Evolutionary conservation across 1,284 basidiomycete genomes (phyloP).

Genomic region (Ganoderma sinense): DNA sequence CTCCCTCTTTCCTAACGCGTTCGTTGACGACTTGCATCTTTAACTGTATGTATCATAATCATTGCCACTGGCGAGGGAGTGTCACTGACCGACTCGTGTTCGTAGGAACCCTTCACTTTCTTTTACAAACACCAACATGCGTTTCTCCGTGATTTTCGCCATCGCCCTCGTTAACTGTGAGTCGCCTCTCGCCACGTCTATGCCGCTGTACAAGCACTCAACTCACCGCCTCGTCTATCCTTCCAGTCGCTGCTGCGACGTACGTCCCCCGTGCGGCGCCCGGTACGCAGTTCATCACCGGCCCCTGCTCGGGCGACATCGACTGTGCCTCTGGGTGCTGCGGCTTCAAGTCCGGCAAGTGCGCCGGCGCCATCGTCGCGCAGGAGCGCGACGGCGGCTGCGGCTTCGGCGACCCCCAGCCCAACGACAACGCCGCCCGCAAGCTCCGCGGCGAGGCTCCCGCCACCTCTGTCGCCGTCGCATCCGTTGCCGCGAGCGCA

Average conservation of each 20-base stretch:
- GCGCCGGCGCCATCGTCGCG: conserved; percentile 22
- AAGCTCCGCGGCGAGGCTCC: neutral
- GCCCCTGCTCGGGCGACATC: conserved; percentile 19
- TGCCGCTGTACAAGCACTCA: neutral
- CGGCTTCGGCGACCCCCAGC: conserved; percentile 25
- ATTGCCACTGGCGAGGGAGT: neutral
- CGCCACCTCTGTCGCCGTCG: neutral
- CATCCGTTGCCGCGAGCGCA: neutral
- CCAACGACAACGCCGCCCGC: conserved; percentile 17
- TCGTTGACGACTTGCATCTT: conserved; percentile 13
- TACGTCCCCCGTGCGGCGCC: conserved; percentile 19
- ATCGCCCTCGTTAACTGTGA: conserved; percentile 22
- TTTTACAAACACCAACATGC: conserved; percentile 18
- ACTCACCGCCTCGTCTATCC: neutral
- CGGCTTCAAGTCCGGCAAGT: conserved; percentile 24
- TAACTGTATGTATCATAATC: conserved; percentile 3
- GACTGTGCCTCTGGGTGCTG: conserved; percentile 25
- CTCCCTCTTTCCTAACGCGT: conserved; percentile 18
- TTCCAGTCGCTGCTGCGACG: conserved; percentile 21
- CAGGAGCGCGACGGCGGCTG: conserved; percentile 27
- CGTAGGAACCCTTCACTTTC: conserved; percentile 4
- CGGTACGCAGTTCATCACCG: conserved; percentile 27
- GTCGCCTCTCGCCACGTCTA: neutral
- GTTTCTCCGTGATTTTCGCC: conserved; percentile 18
- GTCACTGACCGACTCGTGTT: neutral